These are phyloP conservation scores for Kalaharituber pfeilii DNA, from an alignment of 2,329 filamentous ascomycete genomes.

Conservation along the genomic window DNA sequence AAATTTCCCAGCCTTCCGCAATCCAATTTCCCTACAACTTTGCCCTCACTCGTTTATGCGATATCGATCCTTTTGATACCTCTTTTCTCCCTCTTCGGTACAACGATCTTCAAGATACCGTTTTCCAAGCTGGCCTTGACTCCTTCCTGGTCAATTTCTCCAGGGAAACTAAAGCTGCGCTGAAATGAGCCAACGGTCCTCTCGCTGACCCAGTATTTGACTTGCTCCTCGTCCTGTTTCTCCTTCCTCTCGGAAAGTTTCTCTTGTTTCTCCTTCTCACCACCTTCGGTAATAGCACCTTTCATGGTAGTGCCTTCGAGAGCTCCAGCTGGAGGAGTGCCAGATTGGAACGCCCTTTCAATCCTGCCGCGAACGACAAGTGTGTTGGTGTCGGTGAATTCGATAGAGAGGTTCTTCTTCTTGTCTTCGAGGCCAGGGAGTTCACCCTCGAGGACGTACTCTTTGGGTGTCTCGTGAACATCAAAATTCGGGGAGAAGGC, in stretches of 20 bases:
- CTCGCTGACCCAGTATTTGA: conserved; percentile 55
- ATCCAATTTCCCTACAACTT: too few relatives aligned
- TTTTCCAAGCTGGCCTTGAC: conserved; percentile 48
- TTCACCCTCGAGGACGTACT: conserved; percentile 65
- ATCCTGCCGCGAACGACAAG: conserved; percentile 51
- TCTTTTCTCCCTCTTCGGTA: conserved; percentile 44
- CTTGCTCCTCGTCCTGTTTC: conserved; percentile 25
- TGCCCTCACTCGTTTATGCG: conserved; percentile 9
- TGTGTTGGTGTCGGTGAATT: conserved; percentile 62
- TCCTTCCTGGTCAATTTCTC: conserved; percentile 42
- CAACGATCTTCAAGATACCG: conserved; percentile 44
- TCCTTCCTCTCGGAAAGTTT: conserved; percentile 21
- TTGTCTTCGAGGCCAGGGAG: conserved; percentile 59
- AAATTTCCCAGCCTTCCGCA: neutral
- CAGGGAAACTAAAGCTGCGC: conserved; percentile 50
- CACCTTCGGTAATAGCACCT: conserved; percentile 15
- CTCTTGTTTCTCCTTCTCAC: conserved; percentile 10
- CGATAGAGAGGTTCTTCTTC: conserved; percentile 45
- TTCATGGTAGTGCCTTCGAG: conserved; percentile 26
- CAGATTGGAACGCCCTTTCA: conserved; percentile 45
- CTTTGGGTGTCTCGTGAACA: conserved; percentile 48
- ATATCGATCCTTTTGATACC: conserved; percentile 12
- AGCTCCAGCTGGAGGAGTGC: conserved; percentile 24
- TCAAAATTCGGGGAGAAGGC: conserved; percentile 65
- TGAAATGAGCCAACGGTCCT: conserved; percentile 50